Percentiles rank a stretch among this genome's conserved stretches.
These are phyloP conservation scores for Panicum miliaceum DNA, from an alignment of 176 grass and related monocot genomes.

Conservation along the genomic window DNA sequence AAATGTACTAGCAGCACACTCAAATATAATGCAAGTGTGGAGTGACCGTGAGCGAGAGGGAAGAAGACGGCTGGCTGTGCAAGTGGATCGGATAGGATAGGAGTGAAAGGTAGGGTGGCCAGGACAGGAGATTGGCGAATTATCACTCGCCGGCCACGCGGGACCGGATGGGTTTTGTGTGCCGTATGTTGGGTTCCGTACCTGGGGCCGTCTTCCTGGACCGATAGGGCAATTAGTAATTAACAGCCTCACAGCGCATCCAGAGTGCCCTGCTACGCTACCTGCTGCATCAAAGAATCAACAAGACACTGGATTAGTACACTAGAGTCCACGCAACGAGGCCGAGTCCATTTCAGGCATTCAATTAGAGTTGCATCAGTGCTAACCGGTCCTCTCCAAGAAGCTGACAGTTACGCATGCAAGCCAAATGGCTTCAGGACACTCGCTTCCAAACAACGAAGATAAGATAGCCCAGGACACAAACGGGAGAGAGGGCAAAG, in stretches of 20 bases:
- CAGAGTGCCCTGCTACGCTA: neutral
- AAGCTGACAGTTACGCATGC: neutral
- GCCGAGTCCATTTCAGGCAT: neutral
- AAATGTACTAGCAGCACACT: neutral
- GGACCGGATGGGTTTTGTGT: neutral
- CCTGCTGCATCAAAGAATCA: constrained; percentile 4
- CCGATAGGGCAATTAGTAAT: neutral
- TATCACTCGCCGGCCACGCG: constrained; percentile 13
- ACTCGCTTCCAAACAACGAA: constrained; percentile 16
- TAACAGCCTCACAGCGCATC: neutral
- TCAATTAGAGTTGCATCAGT: neutral
- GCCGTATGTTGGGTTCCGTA: neutral
- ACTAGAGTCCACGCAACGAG: neutral
- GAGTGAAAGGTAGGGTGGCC: neutral
- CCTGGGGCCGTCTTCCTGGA: neutral
- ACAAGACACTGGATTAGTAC: neutral
- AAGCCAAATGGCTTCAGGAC: constrained; percentile 33
- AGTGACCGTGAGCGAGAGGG: neutral
- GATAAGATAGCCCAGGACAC: constrained; percentile 40
- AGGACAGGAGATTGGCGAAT: constrained; percentile 13
- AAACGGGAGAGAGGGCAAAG: constrained; percentile 14
- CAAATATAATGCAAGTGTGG: neutral
- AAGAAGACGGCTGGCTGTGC: neutral
- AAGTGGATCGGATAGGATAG: neutral
- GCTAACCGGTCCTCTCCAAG: neutral